Conservation (phyloP, 1,139 yeast species). For the Torulaspora globosa region DNA sequence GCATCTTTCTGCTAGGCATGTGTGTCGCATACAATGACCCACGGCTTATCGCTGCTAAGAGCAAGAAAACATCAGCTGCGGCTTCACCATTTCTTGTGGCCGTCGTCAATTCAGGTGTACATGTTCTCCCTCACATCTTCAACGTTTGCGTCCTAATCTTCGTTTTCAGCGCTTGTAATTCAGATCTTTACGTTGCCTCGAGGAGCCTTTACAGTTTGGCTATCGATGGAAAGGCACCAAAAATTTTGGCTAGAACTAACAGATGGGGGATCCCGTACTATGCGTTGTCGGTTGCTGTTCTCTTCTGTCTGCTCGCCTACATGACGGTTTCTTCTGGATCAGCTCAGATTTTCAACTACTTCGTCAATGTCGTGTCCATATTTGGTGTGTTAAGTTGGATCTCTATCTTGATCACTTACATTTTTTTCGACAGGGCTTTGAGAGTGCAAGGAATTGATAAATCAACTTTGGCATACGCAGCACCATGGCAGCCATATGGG, state of each 20-base stretch:
- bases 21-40: slow-evolving; percentile 70
- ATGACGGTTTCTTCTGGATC: slow-evolving; percentile 56
- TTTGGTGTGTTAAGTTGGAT: slow-evolving; percentile 71
- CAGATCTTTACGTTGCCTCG: slow-evolving; percentile 67
- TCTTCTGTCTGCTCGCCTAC: slow-evolving; percentile 56
- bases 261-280: slow-evolving; percentile 61
- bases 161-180: slow-evolving; percentile 69
- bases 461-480: slow-evolving; percentile 49
- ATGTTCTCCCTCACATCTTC: slow-evolving; percentile 58
- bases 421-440: slow-evolving; percentile 60
- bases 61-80: slow-evolving; percentile 50
- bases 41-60: slow-evolving; percentile 36
- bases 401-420: slow-evolving; percentile 56
- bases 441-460: slow-evolving; percentile 58
- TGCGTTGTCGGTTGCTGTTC: slow-evolving; percentile 44
- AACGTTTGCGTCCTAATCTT: slow-evolving; percentile 67
- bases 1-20: slow-evolving; percentile 68
- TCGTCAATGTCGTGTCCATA: slow-evolving; percentile 66
- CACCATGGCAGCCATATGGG: slow-evolving; percentile 68
- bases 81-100: slow-evolving; percentile 78
- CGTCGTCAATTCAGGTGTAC: slow-evolving; percentile 57
- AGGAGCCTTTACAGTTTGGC: slow-evolving; percentile 65
- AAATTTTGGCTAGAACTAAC: slow-evolving; percentile 54
- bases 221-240: slow-evolving; percentile 60
- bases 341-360: slow-evolving; percentile 56